Conservation (phyloP, 805 yeast species). For the Ogataea minuta region DNA sequence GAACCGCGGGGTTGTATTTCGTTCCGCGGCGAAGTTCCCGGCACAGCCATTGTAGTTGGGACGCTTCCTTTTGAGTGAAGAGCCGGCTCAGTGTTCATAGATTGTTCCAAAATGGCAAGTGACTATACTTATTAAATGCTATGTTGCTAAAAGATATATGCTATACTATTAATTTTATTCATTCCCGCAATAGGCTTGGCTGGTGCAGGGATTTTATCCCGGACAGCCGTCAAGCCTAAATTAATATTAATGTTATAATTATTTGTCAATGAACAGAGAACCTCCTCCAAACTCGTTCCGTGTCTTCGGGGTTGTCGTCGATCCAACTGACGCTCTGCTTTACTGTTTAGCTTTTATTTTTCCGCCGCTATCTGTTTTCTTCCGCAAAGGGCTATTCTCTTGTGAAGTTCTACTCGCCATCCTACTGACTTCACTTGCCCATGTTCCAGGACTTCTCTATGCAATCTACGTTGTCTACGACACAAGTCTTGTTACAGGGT, state of each 20-base stretch:
- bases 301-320: constrained; percentile 17
- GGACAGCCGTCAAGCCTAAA: not conserved
- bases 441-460: constrained; percentile 50
- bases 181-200: not conserved
- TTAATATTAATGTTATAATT: not conserved
- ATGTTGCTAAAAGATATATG: constrained; percentile 2
- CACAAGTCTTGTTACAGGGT: constrained; percentile 28
- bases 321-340: constrained; percentile 51
- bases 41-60: not conserved
- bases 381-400: constrained; percentile 61
- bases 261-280: constrained; percentile 5
- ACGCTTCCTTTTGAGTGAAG: not conserved
- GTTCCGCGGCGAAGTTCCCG: not conserved
- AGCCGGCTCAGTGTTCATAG: constrained; percentile 1
- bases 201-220: too few species aligned
- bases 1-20: constrained; percentile 5
- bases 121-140: not conserved
- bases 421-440: constrained; percentile 45
- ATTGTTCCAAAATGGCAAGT: not conserved
- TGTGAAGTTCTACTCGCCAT: constrained; percentile 47
- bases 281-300: constrained; percentile 20
- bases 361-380: constrained; percentile 74
- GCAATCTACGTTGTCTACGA: constrained; percentile 45
- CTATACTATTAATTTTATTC: not conserved
- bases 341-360: constrained; percentile 59